phyloP scores from a whole-genome alignment of 192 early-diverging fungal species.

The Podochytrium sp. region DNA sequence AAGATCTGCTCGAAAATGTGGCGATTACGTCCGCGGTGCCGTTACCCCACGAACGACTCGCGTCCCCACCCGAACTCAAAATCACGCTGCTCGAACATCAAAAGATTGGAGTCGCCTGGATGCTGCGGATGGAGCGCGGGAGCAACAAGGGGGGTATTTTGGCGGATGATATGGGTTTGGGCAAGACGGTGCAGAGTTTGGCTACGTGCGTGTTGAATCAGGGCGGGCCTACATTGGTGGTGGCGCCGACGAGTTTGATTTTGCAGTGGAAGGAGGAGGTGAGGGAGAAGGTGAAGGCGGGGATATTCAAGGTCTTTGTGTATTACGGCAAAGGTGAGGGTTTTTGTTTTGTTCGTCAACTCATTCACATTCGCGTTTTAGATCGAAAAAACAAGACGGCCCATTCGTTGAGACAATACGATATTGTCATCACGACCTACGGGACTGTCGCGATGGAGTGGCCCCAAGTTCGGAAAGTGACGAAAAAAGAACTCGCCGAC shows the following conservation, averaged over 20 bases:
- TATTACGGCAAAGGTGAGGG: slow-evolving; percentile 60
- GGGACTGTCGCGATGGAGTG: slow-evolving; percentile 38
- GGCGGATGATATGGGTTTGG: slow-evolving; percentile 51
- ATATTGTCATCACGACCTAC: slow-evolving; percentile 54
- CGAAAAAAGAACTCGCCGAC: slow-evolving; percentile 20
- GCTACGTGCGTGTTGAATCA: slow-evolving; percentile 60
- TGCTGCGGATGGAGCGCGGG: slow-evolving; percentile 44
- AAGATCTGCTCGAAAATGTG: slow-evolving; percentile 41
- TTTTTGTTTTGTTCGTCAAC: background rate
- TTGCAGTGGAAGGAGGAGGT: slow-evolving; percentile 78
- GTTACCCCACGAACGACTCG: slow-evolving; percentile 31
- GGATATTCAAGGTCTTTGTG: slow-evolving; percentile 58
- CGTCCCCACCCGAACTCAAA: slow-evolving; percentile 34
- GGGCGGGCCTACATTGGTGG: slow-evolving; percentile 62
- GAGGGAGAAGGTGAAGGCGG: slow-evolving; percentile 52
- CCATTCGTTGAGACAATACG: slow-evolving; percentile 53
- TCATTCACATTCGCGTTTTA: background rate
- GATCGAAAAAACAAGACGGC: slow-evolving; percentile 26
- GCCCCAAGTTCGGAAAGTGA: slow-evolving; percentile 36
- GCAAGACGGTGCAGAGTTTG: slow-evolving; percentile 79
- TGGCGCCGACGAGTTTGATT: slow-evolving; percentile 71
- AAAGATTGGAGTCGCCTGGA: slow-evolving; percentile 45
- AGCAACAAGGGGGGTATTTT: slow-evolving; percentile 40
- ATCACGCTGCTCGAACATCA: slow-evolving; percentile 48
- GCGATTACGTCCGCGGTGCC: slow-evolving; percentile 33